Conservation (phyloP, 148 eudicot genomes). For the Chenopodium quinoa region DNA sequence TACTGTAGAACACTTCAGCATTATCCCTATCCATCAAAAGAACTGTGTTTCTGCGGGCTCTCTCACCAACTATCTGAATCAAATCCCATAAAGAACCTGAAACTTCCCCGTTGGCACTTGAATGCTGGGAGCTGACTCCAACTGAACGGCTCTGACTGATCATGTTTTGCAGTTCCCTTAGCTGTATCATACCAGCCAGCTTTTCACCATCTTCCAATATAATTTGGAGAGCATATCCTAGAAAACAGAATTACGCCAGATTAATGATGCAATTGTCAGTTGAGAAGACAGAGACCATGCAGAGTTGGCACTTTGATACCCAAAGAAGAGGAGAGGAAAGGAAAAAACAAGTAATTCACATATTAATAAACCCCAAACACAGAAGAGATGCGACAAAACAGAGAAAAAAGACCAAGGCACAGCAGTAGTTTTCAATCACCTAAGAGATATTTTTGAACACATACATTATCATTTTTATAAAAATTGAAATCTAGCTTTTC, state of each 20-base stretch:
- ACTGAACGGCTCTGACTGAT: constrained; percentile 56
- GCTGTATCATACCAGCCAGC: constrained; percentile 81
- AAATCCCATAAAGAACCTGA: constrained; percentile 94
- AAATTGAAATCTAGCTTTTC: not conserved
- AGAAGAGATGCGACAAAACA: not conserved
- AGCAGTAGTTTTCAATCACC: not conserved
- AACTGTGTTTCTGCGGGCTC: constrained; percentile 78
- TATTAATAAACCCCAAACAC: not conserved
- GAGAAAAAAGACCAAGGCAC: not conserved
- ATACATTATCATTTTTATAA: not conserved
- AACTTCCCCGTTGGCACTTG: constrained; percentile 43
- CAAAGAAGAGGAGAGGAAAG: not conserved
- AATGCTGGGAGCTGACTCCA: constrained; percentile 40
- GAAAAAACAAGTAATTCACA: not conserved
- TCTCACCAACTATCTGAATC: constrained; percentile 90
- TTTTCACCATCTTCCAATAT: constrained; percentile 98
- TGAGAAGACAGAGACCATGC: not conserved
- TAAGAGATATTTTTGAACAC: not conserved
- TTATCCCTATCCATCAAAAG: constrained; percentile 98
- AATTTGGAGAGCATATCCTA: constrained; percentile 80
- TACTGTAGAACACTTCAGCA: constrained; percentile 94
- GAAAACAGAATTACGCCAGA: not conserved
- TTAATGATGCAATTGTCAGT: constrained; percentile 6
- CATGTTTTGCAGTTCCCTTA: constrained; percentile 74
- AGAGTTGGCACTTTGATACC: not conserved